A percentile compares a stretch with the other conserved stretches of the same genome.
Conservation (phyloP, 1,284 basidiomycete species). For the Farysia itapuensis region DNA sequence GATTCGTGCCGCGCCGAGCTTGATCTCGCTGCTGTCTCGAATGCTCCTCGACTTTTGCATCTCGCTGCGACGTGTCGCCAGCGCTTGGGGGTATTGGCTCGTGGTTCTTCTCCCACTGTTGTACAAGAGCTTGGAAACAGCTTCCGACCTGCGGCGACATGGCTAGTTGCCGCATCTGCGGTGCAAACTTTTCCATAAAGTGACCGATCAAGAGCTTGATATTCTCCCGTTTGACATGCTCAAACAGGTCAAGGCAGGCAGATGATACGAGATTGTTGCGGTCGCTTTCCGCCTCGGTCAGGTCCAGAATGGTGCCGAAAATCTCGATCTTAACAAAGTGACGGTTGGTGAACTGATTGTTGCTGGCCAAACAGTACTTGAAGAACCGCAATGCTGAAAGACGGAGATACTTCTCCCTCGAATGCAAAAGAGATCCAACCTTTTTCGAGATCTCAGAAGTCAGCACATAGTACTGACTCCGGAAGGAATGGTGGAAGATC, state of each 20-base stretch:
- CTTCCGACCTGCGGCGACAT: constrained; percentile 68
- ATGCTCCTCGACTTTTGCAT: constrained; percentile 3
- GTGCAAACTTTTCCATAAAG: constrained; percentile 77
- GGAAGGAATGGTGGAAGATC: constrained; percentile 75
- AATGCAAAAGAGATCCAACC: constrained; percentile 65
- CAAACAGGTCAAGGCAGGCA: constrained; percentile 93
- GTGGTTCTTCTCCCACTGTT: constrained; percentile 86
- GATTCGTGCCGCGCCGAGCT: constrained; percentile 1
- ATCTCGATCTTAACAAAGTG: constrained; percentile 84
- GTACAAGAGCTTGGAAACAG: constrained; percentile 73
- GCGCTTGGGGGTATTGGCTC: constrained; percentile 61
- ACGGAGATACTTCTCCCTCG: constrained; percentile 80
- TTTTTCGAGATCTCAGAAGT: constrained; percentile 47
- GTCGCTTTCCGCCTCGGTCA: constrained; percentile 77
- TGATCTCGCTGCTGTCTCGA: constrained; percentile 3
- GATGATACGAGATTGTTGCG: constrained; percentile 90
- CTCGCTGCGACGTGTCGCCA: constrained; percentile 7
- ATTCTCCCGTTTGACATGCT: constrained; percentile 75
- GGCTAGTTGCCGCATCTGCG: constrained; percentile 70
- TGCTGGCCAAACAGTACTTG: constrained; percentile 77
- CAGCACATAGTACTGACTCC: constrained; percentile 86
- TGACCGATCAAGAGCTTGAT: constrained; percentile 79
- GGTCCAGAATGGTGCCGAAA: constrained; percentile 76
- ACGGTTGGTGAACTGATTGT: constrained; percentile 81
- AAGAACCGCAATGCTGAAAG: constrained; percentile 75